Evolutionary conservation across 306 rosid species (phyloP).

Genomic region (Quercus dentata): DNA sequence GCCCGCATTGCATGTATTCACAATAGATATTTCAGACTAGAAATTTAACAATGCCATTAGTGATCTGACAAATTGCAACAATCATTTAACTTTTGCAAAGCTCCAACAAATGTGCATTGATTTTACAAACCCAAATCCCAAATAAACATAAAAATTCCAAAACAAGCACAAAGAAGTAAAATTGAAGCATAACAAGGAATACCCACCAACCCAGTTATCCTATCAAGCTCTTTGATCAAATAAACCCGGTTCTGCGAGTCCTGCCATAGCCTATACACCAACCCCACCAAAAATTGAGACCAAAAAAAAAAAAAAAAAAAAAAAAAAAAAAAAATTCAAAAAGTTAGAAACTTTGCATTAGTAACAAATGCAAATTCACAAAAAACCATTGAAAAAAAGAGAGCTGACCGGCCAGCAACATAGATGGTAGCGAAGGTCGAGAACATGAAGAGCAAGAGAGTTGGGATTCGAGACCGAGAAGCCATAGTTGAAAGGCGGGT

Average conservation of each 20-base stretch:
- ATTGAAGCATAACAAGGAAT: background rate
- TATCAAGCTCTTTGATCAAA: conserved; percentile 87
- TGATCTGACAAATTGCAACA: background rate
- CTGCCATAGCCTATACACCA: conserved; percentile 73
- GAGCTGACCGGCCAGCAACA: conserved; percentile 84
- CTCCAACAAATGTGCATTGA: background rate
- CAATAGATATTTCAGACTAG: background rate
- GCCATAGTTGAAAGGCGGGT: conserved; percentile 48
- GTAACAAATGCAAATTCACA: background rate
- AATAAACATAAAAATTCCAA: background rate
- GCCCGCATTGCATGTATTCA: background rate
- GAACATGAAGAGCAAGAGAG: conserved; percentile 82
- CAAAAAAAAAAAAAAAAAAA: too few relatives aligned
- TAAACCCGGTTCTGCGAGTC: conserved; percentile 78
- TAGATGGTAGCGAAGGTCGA: conserved; percentile 90
- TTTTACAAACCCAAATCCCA: too few relatives aligned
- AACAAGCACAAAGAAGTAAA: background rate
- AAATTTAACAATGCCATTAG: background rate
- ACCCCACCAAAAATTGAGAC: background rate
- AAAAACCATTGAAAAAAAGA: background rate
- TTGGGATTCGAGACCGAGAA: conserved; percentile 66
- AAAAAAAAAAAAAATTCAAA: background rate
- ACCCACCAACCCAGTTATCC: conserved; percentile 84
- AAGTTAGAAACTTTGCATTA: background rate
- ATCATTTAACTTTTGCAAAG: background rate